Percentiles rank a stretch among this genome's conserved stretches.
Conservation (phyloP, 177 flowering plant genomes). For the Telopea speciosissima region DNA sequence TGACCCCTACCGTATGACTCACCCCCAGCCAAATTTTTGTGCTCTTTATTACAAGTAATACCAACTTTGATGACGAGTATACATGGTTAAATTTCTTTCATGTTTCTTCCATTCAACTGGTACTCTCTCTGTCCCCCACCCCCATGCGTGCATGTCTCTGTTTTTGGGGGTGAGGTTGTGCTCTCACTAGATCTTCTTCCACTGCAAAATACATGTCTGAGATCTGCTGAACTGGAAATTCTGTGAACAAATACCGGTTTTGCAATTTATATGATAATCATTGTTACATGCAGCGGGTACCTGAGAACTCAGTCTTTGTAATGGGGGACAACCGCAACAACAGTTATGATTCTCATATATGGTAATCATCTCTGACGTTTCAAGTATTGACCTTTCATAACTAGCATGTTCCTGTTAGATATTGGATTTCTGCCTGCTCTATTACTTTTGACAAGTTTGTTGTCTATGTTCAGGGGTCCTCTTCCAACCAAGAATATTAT, state of each 20-base stretch:
- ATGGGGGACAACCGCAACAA: slow-evolving; percentile 99
- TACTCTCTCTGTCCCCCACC: neutral
- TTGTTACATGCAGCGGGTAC: slow-evolving; percentile 51
- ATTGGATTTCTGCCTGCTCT: too few relatives aligned
- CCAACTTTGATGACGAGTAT: too few relatives aligned
- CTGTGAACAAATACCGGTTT: neutral
- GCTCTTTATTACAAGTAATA: too few relatives aligned
- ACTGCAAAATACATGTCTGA: neutral
- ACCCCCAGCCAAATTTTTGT: neutral
- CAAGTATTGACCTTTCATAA: neutral
- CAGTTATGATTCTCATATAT: slow-evolving; percentile 96
- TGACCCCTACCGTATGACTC: slow-evolving; percentile 66
- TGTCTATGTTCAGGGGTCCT: slow-evolving; percentile 64
- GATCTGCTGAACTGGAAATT: neutral
- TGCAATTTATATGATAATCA: neutral
- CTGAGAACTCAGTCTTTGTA: slow-evolving; percentile 85
- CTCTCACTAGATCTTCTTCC: neutral
- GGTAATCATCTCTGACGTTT: slow-evolving; percentile 34
- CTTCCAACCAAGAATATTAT: slow-evolving; percentile 86
- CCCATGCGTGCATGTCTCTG: neutral
- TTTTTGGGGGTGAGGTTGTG: neutral
- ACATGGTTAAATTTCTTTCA: neutral
- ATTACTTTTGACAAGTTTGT: neutral
- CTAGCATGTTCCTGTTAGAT: neutral
- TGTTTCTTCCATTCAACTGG: neutral